These are phyloP conservation scores for Termitomyces sp. DNA, from an alignment of 768 basidiomycete genomes.

Conservation along the genomic window DNA sequence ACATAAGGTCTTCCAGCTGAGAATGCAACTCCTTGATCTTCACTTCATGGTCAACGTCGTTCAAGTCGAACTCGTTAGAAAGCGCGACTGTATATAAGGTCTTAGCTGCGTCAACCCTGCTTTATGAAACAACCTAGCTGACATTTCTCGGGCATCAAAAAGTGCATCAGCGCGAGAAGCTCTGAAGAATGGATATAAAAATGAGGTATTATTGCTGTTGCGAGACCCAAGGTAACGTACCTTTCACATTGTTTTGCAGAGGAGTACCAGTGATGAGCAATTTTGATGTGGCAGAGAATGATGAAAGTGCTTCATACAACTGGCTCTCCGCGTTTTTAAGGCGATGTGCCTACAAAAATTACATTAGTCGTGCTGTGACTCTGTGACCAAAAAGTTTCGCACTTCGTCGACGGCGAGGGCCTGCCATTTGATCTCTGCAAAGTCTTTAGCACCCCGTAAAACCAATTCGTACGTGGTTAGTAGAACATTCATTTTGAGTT, in stretches of 20 bases:
- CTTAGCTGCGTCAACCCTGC: background rate
- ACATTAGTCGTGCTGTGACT: slow-evolving; percentile 12
- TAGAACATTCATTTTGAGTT: slow-evolving; percentile 94
- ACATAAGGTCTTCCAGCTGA: slow-evolving; percentile 91
- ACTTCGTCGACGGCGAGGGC: slow-evolving; percentile 95
- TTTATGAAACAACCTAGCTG: slow-evolving; percentile 19
- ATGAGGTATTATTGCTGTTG: no score
- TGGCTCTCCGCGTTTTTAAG: slow-evolving; percentile 98
- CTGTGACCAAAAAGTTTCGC: background rate
- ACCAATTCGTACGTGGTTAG: slow-evolving; percentile 97
- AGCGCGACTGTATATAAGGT: slow-evolving; percentile 59
- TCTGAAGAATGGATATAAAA: slow-evolving; percentile 40
- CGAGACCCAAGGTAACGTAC: slow-evolving; percentile 32
- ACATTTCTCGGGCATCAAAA: slow-evolving; percentile 99
- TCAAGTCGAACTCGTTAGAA: slow-evolving; percentile 92
- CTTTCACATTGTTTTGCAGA: slow-evolving; percentile 98
- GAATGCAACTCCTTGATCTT: slow-evolving; percentile 96
- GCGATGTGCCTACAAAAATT: slow-evolving; percentile 72
- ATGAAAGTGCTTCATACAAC: slow-evolving; percentile 87
- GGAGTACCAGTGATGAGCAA: slow-evolving; percentile 98
- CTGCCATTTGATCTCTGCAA: slow-evolving; percentile 96
- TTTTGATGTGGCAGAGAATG: slow-evolving; percentile 87
- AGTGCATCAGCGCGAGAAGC: slow-evolving; percentile 95
- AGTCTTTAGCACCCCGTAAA: slow-evolving; percentile 81
- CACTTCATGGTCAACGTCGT: slow-evolving; percentile 84